Conservation (phyloP, 306 rosid species). For the Medicago arabica region DNA sequence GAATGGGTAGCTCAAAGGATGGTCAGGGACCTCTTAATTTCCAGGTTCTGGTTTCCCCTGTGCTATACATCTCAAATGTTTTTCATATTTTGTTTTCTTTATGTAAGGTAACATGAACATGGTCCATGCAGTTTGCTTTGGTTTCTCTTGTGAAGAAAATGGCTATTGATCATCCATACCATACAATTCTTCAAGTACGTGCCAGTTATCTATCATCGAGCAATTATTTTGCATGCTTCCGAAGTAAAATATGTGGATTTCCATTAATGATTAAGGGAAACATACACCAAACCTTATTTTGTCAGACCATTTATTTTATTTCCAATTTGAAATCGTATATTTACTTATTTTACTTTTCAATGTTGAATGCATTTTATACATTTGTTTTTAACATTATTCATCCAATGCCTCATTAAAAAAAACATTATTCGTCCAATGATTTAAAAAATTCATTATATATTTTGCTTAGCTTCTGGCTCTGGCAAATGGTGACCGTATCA, state of each 20-base stretch:
- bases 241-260: slow-evolving; percentile 20
- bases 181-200: slow-evolving; percentile 89
- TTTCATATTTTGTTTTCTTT: slow-evolving; percentile 13
- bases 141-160: slow-evolving; percentile 94
- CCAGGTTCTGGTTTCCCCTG: slow-evolving; percentile 65
- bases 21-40: slow-evolving; percentile 69
- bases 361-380: slow-evolving; percentile 17
- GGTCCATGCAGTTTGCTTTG: slow-evolving; percentile 80
- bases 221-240: slow-evolving; percentile 34
- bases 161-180: slow-evolving; percentile 95
- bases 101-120: slow-evolving; percentile 33
- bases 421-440: slow-evolving; percentile 14
- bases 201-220: slow-evolving; percentile 14
- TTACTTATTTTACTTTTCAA: neutral
- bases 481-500: slow-evolving; percentile 92
- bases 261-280: slow-evolving; percentile 18
- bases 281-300: neutral
- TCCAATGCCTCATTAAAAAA: neutral
- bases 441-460: slow-evolving; percentile 7
- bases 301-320: slow-evolving; percentile 9
- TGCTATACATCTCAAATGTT: slow-evolving; percentile 15
- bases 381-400: slow-evolving; percentile 25
- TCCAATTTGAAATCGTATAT: slow-evolving; percentile 4
- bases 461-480: slow-evolving; percentile 76
- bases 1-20: slow-evolving; percentile 94